Conservation (phyloP, 2,329 filamentous ascomycete species). For the Penicillium sp. region DNA sequence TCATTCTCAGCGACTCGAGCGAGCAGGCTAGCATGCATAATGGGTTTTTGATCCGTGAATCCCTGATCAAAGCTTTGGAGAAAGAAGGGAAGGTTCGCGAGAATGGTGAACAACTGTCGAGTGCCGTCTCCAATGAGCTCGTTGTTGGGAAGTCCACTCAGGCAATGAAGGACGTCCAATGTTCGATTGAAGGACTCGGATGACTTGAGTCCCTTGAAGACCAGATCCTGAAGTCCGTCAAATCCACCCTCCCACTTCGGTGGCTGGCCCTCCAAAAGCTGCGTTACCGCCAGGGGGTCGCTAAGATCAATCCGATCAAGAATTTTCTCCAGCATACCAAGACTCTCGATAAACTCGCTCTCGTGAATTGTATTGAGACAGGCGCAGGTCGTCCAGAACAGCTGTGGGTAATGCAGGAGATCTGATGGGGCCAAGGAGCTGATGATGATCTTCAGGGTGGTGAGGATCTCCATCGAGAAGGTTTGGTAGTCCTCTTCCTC, state of each 20-base stretch:
- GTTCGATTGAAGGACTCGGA: constrained; percentile 80
- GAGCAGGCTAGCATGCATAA: constrained; percentile 71
- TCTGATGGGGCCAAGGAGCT: constrained; percentile 79
- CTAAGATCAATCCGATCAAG: constrained; percentile 82
- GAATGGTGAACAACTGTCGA: constrained; percentile 80
- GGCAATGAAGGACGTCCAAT: constrained; percentile 75
- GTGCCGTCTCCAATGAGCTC: constrained; percentile 80
- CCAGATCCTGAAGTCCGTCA: constrained; percentile 80
- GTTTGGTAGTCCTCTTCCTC: constrained; percentile 93
- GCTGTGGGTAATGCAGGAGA: constrained; percentile 85
- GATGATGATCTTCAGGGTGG: constrained; percentile 90
- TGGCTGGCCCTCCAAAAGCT: constrained; percentile 79
- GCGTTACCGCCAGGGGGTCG: constrained; percentile 69
- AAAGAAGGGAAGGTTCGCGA: constrained; percentile 91
- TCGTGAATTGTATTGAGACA: constrained; percentile 98
- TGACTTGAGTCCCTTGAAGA: constrained; percentile 92
- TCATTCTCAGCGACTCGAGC: constrained; percentile 75
- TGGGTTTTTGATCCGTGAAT: constrained; percentile 60
- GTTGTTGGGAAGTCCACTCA: constrained; percentile 80
- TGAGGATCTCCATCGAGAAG: constrained; percentile 97
- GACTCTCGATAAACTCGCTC: constrained; percentile 86
- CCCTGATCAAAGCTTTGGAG: constrained; percentile 76
- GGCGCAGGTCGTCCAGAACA: constrained; percentile 98
- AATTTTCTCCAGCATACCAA: constrained; percentile 89
- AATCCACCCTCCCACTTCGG: constrained; percentile 88